Conservation (phyloP, 768 basidiomycete species). For the Russula vinacea region DNA sequence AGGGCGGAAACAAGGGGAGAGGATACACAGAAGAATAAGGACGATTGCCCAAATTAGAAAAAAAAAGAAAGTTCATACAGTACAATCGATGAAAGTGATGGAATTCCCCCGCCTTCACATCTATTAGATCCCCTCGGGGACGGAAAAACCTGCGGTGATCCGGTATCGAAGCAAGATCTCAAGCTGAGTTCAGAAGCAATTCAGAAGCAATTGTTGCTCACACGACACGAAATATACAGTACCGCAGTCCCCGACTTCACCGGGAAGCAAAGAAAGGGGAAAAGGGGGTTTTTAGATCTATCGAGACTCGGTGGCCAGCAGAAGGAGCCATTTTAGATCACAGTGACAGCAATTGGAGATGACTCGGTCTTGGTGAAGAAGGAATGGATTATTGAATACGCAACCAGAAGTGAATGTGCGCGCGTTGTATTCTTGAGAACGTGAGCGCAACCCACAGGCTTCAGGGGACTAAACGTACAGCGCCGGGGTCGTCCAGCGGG, state of each 20-base stretch:
- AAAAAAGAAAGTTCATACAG: slow-evolving; percentile 29
- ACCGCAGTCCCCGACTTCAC: slow-evolving; percentile 47
- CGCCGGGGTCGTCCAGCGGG: slow-evolving; percentile 52
- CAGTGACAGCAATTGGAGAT: slow-evolving; percentile 49
- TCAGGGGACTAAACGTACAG: slow-evolving; percentile 49
- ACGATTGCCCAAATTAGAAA: slow-evolving; percentile 54
- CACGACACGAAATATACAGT: slow-evolving; percentile 39
- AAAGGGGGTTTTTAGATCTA: slow-evolving; percentile 53
- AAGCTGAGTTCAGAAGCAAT: slow-evolving; percentile 43
- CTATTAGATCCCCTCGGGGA: too few species aligned
- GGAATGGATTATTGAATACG: slow-evolving; percentile 53
- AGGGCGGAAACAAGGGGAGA: not conserved
- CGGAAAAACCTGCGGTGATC: slow-evolving; percentile 31
- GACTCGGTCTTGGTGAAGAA: slow-evolving; percentile 48
- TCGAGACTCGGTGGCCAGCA: slow-evolving; percentile 37
- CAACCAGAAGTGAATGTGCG: slow-evolving; percentile 50
- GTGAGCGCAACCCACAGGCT: slow-evolving; percentile 4
- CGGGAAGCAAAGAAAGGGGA: slow-evolving; percentile 43
- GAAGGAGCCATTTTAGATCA: slow-evolving; percentile 54
- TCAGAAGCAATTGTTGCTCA: slow-evolving; percentile 51
- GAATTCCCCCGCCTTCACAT: slow-evolving; percentile 24
- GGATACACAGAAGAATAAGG: not conserved
- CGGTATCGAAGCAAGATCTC: slow-evolving; percentile 39
- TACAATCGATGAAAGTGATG: slow-evolving; percentile 41
- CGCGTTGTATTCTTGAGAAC: not conserved